Conservation (phyloP, 352 stramenopile species). For the Phytophthora hibernalis region DNA sequence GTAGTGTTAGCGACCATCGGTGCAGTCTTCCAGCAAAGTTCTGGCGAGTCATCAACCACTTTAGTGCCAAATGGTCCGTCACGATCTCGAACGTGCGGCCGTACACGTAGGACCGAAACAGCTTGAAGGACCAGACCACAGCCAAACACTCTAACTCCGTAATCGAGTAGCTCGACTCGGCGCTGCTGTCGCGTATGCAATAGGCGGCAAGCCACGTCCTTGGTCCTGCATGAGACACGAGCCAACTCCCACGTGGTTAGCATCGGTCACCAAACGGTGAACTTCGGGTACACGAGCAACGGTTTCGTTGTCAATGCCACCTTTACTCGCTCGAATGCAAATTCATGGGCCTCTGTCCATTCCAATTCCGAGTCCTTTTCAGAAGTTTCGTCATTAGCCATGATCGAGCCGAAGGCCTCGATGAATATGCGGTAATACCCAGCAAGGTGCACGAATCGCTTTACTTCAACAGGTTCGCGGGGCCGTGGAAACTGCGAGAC, state of each 20-base stretch:
- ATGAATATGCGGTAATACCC: background rate
- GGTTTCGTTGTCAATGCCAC: background rate
- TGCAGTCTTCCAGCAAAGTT: too few relatives aligned
- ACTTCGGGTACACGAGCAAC: background rate
- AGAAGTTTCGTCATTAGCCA: background rate
- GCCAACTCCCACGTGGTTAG: background rate
- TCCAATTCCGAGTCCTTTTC: background rate
- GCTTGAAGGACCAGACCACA: background rate
- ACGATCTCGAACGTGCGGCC: too few relatives aligned
- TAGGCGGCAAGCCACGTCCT: background rate
- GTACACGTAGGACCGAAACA: too few relatives aligned
- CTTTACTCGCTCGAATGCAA: background rate
- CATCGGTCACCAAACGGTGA: background rate
- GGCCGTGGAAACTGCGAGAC: slow-evolving; percentile 1
- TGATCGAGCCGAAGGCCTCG: background rate
- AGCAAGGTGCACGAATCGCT: slow-evolving; percentile 32
- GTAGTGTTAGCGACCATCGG: too few relatives aligned
- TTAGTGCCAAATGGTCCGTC: too few relatives aligned
- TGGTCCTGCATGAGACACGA: background rate
- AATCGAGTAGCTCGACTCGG: background rate
- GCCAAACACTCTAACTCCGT: background rate
- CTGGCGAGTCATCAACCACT: too few relatives aligned
- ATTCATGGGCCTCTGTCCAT: background rate
- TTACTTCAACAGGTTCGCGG: slow-evolving; percentile 1
- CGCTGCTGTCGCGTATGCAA: background rate